Conservation (phyloP, 306 rosid species). For the Lupinus albus region DNA sequence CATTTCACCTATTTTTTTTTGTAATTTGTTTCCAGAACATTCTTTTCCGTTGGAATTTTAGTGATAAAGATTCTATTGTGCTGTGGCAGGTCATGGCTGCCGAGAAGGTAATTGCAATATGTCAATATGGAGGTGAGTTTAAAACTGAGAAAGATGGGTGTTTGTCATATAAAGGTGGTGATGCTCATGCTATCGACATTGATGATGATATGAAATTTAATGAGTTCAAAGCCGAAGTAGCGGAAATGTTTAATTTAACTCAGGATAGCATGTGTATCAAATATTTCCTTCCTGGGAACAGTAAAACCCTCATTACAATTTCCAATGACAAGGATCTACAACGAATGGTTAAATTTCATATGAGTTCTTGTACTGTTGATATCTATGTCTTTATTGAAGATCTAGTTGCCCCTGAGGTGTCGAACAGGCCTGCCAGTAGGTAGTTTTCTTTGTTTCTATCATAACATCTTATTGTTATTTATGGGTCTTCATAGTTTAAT, state of each 20-base stretch:
- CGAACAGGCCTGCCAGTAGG: slow-evolving; percentile 94
- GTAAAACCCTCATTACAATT: slow-evolving; percentile 84
- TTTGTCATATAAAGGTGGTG: slow-evolving; percentile 71
- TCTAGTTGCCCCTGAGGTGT: slow-evolving; percentile 58
- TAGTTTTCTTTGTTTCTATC: slow-evolving; percentile 60
- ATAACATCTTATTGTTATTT: slow-evolving; percentile 31
- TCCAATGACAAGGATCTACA: slow-evolving; percentile 93
- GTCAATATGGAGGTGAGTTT: slow-evolving; percentile 93
- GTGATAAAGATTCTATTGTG: slow-evolving; percentile 22
- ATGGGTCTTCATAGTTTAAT: slow-evolving; percentile 35
- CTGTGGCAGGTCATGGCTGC: slow-evolving; percentile 66
- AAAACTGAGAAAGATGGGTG: slow-evolving; percentile 67
- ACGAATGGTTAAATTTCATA: slow-evolving; percentile 88
- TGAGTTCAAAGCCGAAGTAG: slow-evolving; percentile 75
- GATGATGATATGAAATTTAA: slow-evolving; percentile 72
- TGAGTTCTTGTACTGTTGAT: slow-evolving; percentile 61
- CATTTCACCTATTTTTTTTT: background rate
- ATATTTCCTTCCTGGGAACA: slow-evolving; percentile 92
- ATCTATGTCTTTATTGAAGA: slow-evolving; percentile 70
- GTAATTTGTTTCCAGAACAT: slow-evolving; percentile 6
- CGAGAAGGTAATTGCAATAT: slow-evolving; percentile 75
- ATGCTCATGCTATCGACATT: slow-evolving; percentile 90
- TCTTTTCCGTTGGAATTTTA: slow-evolving; percentile 1
- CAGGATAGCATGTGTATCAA: slow-evolving; percentile 59
- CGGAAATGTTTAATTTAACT: slow-evolving; percentile 75